Conservation (phyloP, 1,284 basidiomycete genomes). For the Ganoderma boninense region DNA sequence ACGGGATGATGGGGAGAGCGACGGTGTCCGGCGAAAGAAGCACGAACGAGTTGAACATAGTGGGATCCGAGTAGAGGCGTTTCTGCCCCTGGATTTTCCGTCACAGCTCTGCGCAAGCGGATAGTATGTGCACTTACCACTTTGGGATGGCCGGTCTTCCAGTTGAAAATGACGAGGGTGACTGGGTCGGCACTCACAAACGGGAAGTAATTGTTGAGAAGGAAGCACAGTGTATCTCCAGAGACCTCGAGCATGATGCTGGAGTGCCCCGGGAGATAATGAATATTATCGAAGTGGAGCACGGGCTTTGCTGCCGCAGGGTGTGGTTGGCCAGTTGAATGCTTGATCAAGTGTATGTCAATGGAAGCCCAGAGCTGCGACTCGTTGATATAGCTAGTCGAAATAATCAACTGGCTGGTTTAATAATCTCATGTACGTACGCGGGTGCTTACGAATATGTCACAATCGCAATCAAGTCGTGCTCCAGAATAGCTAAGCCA, state of each 20-base stretch:
- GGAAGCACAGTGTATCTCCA: slow-evolving; percentile 55
- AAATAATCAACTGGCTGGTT: not conserved
- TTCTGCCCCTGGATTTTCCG: slow-evolving; percentile 22
- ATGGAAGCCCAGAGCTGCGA: slow-evolving; percentile 28
- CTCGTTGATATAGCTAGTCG: slow-evolving; percentile 23
- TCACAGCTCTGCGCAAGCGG: not conserved
- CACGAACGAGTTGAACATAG: slow-evolving; percentile 38
- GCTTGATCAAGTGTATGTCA: slow-evolving; percentile 47
- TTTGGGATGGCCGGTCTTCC: slow-evolving; percentile 50
- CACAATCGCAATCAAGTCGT: slow-evolving; percentile 54
- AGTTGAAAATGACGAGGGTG: slow-evolving; percentile 50
- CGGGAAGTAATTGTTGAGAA: slow-evolving; percentile 44
- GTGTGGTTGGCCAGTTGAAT: slow-evolving; percentile 53
- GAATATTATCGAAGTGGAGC: slow-evolving; percentile 41
- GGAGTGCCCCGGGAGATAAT: slow-evolving; percentile 34
- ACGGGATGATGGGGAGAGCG: slow-evolving; percentile 50
- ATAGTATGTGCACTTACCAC: slow-evolving; percentile 40
- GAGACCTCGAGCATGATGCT: slow-evolving; percentile 57
- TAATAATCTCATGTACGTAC: not conserved
- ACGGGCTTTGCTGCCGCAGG: slow-evolving; percentile 49
- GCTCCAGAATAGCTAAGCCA: slow-evolving; percentile 53
- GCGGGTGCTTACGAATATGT: slow-evolving; percentile 43
- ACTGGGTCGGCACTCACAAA: slow-evolving; percentile 45
- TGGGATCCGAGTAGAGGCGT: slow-evolving; percentile 26
- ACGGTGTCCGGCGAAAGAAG: slow-evolving; percentile 50